Conservation (phyloP, 768 basidiomycete genomes). For the Chiua virens region DNA sequence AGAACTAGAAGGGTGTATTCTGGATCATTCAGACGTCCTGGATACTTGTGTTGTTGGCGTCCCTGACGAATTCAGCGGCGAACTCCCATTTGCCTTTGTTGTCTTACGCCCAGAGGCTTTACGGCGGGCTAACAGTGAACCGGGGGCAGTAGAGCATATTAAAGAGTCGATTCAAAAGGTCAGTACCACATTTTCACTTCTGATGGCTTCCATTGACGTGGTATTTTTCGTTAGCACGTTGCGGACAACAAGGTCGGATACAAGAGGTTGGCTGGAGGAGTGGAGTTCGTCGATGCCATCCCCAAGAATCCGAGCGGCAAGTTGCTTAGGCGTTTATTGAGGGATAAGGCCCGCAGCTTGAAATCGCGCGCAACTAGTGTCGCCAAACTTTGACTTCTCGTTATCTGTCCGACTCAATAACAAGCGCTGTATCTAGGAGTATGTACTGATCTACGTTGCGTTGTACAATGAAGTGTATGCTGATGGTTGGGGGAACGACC, state of each 20-base stretch:
- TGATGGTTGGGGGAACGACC: too few species aligned
- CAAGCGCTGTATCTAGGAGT: too few species aligned
- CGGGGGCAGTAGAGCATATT: constrained; percentile 34
- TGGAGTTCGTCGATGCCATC: constrained; percentile 60
- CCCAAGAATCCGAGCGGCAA: constrained; percentile 55
- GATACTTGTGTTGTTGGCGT: constrained; percentile 68
- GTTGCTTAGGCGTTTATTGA: too few species aligned
- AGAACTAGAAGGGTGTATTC: constrained; percentile 64
- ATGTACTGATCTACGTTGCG: too few species aligned
- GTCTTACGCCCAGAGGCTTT: constrained; percentile 46
- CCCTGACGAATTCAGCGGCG: constrained; percentile 73
- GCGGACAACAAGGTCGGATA: constrained; percentile 58
- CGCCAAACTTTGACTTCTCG: too few species aligned
- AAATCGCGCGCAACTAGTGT: too few species aligned
- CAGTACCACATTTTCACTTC: neutral
- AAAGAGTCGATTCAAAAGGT: constrained; percentile 57
- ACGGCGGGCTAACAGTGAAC: constrained; percentile 32
- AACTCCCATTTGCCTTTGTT: constrained; percentile 71
- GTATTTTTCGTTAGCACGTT: constrained; percentile 44
- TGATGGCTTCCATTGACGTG: neutral
- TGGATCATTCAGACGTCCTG: constrained; percentile 57
- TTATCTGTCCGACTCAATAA: too few species aligned
- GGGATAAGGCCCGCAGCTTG: too few species aligned
- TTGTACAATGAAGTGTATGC: too few species aligned
- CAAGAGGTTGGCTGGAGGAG: constrained; percentile 60